These are phyloP conservation scores for Diacronema lutheri DNA, from an alignment of 78 protist species.

Conservation along the genomic window DNA sequence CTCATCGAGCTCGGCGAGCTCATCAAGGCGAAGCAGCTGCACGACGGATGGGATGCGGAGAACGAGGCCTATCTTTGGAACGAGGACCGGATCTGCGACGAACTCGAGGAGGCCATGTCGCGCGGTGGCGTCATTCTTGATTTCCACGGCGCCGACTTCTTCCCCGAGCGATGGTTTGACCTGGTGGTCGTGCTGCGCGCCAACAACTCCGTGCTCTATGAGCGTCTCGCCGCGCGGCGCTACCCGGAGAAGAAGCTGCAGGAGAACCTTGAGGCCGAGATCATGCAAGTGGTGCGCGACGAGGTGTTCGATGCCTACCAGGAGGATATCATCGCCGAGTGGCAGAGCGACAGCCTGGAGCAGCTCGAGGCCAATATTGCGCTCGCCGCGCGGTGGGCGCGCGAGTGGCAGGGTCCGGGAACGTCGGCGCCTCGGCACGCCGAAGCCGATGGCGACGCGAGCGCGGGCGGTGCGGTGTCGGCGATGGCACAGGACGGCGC, in stretches of 20 bases:
- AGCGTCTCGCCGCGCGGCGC: background rate
- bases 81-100: conserved; percentile 42
- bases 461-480: too few relatives aligned
- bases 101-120: conserved; percentile 35
- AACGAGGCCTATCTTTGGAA: conserved; percentile 21
- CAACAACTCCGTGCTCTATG: conserved; percentile 30
- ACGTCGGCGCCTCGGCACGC: too few relatives aligned
- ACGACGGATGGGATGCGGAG: conserved; percentile 37
- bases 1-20: conserved; percentile 28
- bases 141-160: conserved; percentile 35
- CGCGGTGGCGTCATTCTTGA: conserved; percentile 39
- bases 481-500: too few relatives aligned
- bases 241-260: conserved; percentile 13
- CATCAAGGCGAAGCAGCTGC: conserved; percentile 20
- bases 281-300: conserved; percentile 23
- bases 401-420: too few relatives aligned
- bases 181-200: conserved; percentile 38
- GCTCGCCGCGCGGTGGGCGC: background rate
- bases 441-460: too few relatives aligned
- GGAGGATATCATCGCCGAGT: background rate
- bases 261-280: conserved; percentile 38
- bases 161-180: conserved; percentile 50
- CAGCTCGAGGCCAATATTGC: background rate
- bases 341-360: background rate
- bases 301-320: background rate